Base-by-base conservation (phyloP, 768 basidiomycete species). In the Lentinus brumalis region DNA sequence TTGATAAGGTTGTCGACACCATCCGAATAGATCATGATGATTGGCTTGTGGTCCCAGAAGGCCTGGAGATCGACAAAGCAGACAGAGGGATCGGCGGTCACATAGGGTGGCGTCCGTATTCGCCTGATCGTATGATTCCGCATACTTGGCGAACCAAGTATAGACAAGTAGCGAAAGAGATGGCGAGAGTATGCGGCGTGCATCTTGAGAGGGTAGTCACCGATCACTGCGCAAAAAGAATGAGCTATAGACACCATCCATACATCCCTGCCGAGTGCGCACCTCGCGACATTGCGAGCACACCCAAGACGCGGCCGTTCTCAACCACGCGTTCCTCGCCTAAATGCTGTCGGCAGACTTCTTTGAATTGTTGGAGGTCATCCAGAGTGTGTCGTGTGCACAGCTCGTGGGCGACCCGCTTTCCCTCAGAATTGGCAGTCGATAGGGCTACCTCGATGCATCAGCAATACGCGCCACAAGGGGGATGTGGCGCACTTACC, bases 1-100 rank as follows among this genome's bases (percentile, higher is more conserved):
- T 39, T 35, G 39, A 58, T 39, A 4, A 58, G 39, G 16, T 58
- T 30, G 42, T 58, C 57, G 39, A 58, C 29, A 9, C 49, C 57
- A 12, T 58, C 50, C 6, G 57, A 35, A 29, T 30, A 58, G 8
- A 58, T 14, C 35, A 58, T 42, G 26, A 58, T 3, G 3, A 31
- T 47, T 15, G 39, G 26, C 1, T 44, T 10, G 16, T 10, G n/a
- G 9, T 50, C 12, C 56, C 56, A 57, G 4, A 57, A 1, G 1
- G 49, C 35, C 12, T n/a, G 14, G 12, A 58, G 57, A 16, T 58
- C 49, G n/a, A 35, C 39, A 30, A 50, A 58, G 29, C 41, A 39
- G 4, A 58, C 16, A 6, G 40, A 50, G 1, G 57, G 57, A 16
- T 51, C 39, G 14, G 57, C 38, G 29, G 39, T 51, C 9, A 51